Percentiles rank a stretch among this genome's conserved stretches.
phyloP scores from a whole-genome alignment of 495 filamentous ascomycete genomes.

The Apiosordaria backusii region DNA sequence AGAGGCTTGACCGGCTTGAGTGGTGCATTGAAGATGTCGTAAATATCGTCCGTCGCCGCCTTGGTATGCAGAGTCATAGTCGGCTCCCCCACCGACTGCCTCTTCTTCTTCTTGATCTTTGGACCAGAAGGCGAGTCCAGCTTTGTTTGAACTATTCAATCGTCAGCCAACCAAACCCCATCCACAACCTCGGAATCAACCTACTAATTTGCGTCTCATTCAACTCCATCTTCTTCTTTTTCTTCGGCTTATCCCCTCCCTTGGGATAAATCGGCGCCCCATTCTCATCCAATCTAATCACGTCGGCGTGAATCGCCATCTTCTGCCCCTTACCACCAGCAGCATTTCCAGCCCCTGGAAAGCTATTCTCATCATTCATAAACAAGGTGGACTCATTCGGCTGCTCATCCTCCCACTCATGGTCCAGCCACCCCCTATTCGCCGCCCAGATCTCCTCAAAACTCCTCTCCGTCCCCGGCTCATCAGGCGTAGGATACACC shows the following conservation, averaged over 20 bases:
- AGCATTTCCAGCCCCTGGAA: constrained; percentile 22
- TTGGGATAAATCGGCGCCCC: constrained; percentile 38
- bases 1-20: constrained; percentile 51
- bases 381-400: constrained; percentile 15
- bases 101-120: constrained; percentile 64
- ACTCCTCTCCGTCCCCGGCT: constrained; percentile 67
- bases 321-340: constrained; percentile 34
- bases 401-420: constrained; percentile 60
- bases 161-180: constrained; percentile 18
- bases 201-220: constrained; percentile 83
- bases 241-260: constrained; percentile 45
- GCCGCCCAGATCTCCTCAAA: constrained; percentile 89
- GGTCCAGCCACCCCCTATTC: constrained; percentile 70
- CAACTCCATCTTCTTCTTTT: constrained; percentile 68
- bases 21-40: constrained; percentile 93
- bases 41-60: constrained; percentile 94
- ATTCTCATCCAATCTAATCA: constrained; percentile 49
- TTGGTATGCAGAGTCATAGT: constrained; percentile 97
- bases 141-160: constrained; percentile 75
- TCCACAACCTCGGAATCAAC: constrained; percentile 25
- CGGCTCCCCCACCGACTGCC: constrained; percentile 58
- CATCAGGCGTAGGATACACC: constrained; percentile 73
- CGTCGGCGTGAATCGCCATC: constrained; percentile 45
- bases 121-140: constrained; percentile 77
- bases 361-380: constrained; percentile 25